Base-by-base conservation (phyloP, 2,329 filamentous ascomycete genomes). In the Colletotrichum sp. region DNA sequence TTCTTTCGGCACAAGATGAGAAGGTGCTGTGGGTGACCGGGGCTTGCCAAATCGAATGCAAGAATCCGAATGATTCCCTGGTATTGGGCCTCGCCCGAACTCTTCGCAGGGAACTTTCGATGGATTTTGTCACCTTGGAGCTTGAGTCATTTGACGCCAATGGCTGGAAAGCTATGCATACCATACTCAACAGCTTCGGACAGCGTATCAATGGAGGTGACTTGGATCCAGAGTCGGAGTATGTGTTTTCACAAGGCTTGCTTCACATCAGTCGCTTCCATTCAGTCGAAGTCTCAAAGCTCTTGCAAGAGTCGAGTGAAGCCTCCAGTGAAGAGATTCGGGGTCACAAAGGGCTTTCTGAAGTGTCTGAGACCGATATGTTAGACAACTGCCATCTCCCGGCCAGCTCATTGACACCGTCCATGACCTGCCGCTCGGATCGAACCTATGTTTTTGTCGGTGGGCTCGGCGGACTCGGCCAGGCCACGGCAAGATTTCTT, bases 1-100 rank as follows among this genome's bases (percentile, higher is more conserved):
- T 75, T n/a, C 21, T 59, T 30, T 75, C 64, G 4, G 65, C 71
- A 3, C 74, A 76, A 10, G 55, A 69, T 4, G 74, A 71, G 24
- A 76, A 56, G 6, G 58, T 83, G 26, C 74, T 84, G 7, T 85
- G 83, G 83, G 62, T 84, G 9, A 84, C 83, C 3, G 78, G 78
- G 3, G 76, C 79, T 2, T 76, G 76, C 7, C 81, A 84, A 32
- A 71, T 81, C 2, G 32, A 69, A 1, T 83, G 81, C 61, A 13
- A 28, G 6, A 78, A 82, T 32, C 83, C 83, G 0, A 58, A 75
- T 14, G 82, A 80, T 24, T 81, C 81, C 0, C 78, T 80, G 16
- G 69, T 79, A 9, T 72, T 84, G n/a, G 84, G 84, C 2, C 38
- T 79, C 0, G 78, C 80, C 2, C 77, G 84, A 2, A 80, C 79